Evolutionary conservation across 768 basidiomycete species (phyloP).

Genomic region (Macrocybe gigantea): DNA sequence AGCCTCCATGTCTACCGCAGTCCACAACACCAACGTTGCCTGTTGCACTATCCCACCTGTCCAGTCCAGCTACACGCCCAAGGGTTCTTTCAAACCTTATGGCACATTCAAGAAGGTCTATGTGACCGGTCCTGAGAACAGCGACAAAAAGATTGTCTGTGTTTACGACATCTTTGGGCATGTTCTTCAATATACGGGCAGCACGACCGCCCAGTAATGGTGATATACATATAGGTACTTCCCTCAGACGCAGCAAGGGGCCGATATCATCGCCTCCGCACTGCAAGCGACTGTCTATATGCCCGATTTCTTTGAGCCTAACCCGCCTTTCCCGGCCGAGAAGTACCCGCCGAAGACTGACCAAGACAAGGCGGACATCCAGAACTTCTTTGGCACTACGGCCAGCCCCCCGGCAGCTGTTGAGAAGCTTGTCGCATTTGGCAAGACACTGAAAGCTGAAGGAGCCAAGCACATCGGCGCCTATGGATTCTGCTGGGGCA

Average conservation of each 20-base stretch:
- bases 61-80: conserved; percentile 43
- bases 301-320: conserved; percentile 62
- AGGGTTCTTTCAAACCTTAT: conserved; percentile 41
- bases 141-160: conserved; percentile 47
- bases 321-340: conserved; percentile 39
- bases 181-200: conserved; percentile 1
- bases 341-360: conserved; percentile 51
- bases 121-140: conserved; percentile 40
- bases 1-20: conserved; percentile 25
- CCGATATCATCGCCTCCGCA: conserved; percentile 51
- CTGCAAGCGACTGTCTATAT: conserved; percentile 53
- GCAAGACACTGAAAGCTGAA: conserved; percentile 30
- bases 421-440: conserved; percentile 36
- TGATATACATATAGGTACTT: conserved; percentile 32
- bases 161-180: conserved; percentile 65
- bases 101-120: conserved; percentile 47
- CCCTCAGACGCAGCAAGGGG: conserved; percentile 61
- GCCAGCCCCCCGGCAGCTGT: conserved; percentile 37
- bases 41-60: conserved; percentile 57
- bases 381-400: conserved; percentile 52
- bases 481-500: conserved; percentile 58
- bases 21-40: conserved; percentile 35
- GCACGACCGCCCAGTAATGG: no score
- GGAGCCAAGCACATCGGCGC: conserved; percentile 40
- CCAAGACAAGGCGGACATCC: conserved; percentile 43